These are phyloP conservation scores for Ramalina intermedia DNA, from an alignment of 495 filamentous ascomycete species.

Conservation along the genomic window DNA sequence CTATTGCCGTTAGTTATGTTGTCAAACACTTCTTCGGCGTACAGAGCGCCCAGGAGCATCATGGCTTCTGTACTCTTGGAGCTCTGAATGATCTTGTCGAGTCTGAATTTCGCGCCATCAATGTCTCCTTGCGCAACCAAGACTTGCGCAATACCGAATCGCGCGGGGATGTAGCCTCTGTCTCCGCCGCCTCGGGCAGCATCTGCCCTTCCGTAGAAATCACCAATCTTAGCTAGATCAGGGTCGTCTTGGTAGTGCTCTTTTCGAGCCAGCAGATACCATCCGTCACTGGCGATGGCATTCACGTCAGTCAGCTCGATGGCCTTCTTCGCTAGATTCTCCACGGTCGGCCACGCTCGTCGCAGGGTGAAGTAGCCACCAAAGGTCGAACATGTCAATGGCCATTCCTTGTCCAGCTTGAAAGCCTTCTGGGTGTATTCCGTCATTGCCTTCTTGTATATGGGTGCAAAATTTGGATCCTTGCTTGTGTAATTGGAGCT, in stretches of 20 bases:
- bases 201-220: conserved; percentile 79
- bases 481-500: conserved; percentile 67
- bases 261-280: conserved; percentile 84
- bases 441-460: conserved; percentile 88
- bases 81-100: conserved; percentile 84
- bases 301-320: conserved; percentile 93
- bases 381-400: conserved; percentile 80
- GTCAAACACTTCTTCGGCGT: conserved; percentile 85
- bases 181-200: conserved; percentile 77
- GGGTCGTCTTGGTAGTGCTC: conserved; percentile 56
- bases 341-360: conserved; percentile 62
- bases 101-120: conserved; percentile 79
- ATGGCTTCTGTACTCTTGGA: conserved; percentile 81
- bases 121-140: conserved; percentile 69
- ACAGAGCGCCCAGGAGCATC: conserved; percentile 74
- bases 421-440: conserved; percentile 87
- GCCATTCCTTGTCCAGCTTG: conserved; percentile 87
- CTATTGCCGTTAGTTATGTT: conserved; percentile 55
- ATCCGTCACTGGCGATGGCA: conserved; percentile 87
- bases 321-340: conserved; percentile 76
- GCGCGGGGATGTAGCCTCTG: conserved; percentile 77
- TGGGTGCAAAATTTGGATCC: conserved; percentile 56
- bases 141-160: conserved; percentile 83
- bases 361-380: conserved; percentile 73
- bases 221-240: conserved; percentile 51